phyloP scores from a whole-genome alignment of 768 basidiomycete species.

The Suillus cothurnatus region DNA sequence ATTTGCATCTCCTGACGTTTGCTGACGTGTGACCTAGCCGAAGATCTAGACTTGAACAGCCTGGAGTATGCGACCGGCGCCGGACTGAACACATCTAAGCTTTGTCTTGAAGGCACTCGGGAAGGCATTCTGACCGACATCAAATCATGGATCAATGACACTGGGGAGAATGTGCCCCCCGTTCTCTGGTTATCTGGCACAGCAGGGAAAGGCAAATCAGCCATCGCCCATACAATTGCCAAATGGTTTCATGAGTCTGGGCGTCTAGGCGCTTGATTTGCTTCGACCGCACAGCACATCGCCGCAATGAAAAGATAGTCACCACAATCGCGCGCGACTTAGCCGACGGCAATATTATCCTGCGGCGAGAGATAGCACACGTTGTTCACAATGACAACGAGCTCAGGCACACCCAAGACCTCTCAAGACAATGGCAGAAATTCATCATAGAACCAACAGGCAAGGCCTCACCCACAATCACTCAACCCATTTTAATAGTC shows the following conservation, averaged over 20 bases:
- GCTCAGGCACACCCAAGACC: neutral
- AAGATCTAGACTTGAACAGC: neutral
- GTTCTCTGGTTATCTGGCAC: slow-evolving; percentile 34
- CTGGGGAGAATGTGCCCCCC: slow-evolving; percentile 10
- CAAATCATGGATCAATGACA: slow-evolving; percentile 22
- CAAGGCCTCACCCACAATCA: slow-evolving; percentile 7
- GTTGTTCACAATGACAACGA: slow-evolving; percentile 11
- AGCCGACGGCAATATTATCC: slow-evolving; percentile 17
- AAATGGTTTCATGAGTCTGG: slow-evolving; percentile 17
- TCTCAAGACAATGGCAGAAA: slow-evolving; percentile 18
- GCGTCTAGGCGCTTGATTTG: slow-evolving; percentile 37
- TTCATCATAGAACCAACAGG: slow-evolving; percentile 21
- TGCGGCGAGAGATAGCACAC: slow-evolving; percentile 1
- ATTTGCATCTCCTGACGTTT: neutral
- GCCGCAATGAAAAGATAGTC: slow-evolving; percentile 28
- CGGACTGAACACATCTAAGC: slow-evolving; percentile 8
- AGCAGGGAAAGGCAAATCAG: slow-evolving; percentile 42
- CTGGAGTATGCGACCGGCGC: slow-evolving; percentile 7
- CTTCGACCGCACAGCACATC: slow-evolving; percentile 28
- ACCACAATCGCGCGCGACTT: slow-evolving; percentile 36
- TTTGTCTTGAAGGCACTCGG: slow-evolving; percentile 24
- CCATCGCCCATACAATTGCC: slow-evolving; percentile 39
- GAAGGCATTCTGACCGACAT: slow-evolving; percentile 26
- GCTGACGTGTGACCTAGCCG: neutral
- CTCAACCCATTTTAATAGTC: slow-evolving; percentile 28